Evolutionary conservation across 2,329 filamentous ascomycete species (phyloP), one percentile per base, ranked within the genome.

Genomic region (Ophiosphaerella narmari): DNA sequence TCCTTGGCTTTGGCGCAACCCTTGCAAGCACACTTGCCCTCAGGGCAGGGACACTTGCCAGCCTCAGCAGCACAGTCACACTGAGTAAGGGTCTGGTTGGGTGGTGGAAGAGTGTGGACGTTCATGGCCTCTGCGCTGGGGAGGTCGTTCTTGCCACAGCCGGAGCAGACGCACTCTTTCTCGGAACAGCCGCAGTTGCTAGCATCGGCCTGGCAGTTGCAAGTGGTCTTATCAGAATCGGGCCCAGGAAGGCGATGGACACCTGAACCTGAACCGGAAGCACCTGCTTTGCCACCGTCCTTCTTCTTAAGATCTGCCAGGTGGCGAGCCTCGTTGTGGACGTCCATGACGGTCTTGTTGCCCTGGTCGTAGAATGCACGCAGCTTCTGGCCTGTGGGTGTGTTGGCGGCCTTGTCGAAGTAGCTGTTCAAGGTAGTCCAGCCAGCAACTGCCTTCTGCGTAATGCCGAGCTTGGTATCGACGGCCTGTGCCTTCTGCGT

Each of bases 351-450:
- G 77, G 97, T 92, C 78, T 91, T 91, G 72, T 88, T 86, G 57
- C 89, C 84, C 62, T 90, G 81, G 7, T 86, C 82, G 77, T 99
- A 99, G 78, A 99, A 99, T 56, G 87, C 80, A 62, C 90, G 88
- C 54, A 99, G 78, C 77, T 88, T 91, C 80, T 92, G 86, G 63
- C 94, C 94, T 1, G 91, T 96, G 8, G 91, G 91, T 0, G 91
- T 95, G 71, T 82, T 87, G 49, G 87, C 80, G 2, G 93, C 93
- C 82, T 95, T 95, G 78, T 97, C 93, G 70, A 97, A 97, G 83
- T 97, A 99, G 11, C 88, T 91, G 74, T 80, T 81, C 54, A 97
- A 73, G 31, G 90, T 89, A 36, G 81, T 80, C 80, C 82, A 86
- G 52, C 81, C 83, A 51, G 77, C 82, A 68, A 80, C 84, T 56